phyloP scores from a whole-genome alignment of 495 filamentous ascomycete genomes.

The Xylaria acuta region DNA sequence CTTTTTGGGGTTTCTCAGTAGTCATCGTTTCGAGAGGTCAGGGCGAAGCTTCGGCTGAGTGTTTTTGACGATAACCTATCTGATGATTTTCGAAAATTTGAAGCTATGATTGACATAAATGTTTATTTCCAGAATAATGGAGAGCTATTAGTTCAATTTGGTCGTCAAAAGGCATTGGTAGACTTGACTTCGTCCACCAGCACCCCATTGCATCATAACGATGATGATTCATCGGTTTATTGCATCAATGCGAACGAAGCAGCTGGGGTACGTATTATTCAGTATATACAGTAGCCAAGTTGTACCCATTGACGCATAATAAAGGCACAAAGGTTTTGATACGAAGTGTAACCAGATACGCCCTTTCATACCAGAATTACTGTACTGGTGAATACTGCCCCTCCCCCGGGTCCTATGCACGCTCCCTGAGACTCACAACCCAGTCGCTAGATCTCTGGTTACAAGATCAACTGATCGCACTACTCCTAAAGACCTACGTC shows the following conservation, averaged over 20 bases:
- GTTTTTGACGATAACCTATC: background rate
- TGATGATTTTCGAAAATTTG: background rate
- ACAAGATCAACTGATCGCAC: background rate
- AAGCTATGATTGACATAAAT: background rate
- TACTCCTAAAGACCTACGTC: background rate
- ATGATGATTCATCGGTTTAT: slow-evolving; percentile 37
- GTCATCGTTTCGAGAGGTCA: slow-evolving; percentile 9
- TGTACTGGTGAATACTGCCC: background rate
- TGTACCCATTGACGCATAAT: background rate
- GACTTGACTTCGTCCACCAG: background rate
- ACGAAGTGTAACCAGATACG: background rate
- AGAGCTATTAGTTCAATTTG: background rate
- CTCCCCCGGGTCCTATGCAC: background rate
- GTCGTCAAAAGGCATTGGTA: background rate
- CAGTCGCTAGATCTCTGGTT: background rate
- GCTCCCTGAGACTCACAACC: background rate
- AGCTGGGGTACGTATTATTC: no score
- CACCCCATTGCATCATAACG: slow-evolving; percentile 29
- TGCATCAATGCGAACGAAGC: slow-evolving; percentile 4
- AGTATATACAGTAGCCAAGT: background rate
- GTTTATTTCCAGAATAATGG: background rate
- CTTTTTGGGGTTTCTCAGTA: slow-evolving; percentile 25
- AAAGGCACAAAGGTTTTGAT: background rate
- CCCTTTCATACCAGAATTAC: background rate
- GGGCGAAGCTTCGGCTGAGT: background rate